Percentiles rank a stretch among this genome's conserved stretches.
Evolutionary conservation across 441 rosid genomes (phyloP).

Genomic region (Eutrema salsugineum): DNA sequence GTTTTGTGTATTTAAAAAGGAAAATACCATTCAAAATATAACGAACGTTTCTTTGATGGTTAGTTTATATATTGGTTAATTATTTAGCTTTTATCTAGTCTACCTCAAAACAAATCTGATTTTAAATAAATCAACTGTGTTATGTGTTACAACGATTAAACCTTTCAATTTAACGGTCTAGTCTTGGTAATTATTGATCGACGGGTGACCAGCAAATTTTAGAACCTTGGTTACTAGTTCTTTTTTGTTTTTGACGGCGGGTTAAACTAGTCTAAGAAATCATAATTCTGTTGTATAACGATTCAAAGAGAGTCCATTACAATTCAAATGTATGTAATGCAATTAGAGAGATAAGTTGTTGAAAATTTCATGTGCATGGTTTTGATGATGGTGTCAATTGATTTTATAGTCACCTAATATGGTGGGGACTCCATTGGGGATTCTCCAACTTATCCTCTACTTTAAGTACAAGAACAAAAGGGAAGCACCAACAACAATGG

Average conservation of each 20-base stretch:
- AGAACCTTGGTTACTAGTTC: neutral
- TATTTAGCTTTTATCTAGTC: neutral
- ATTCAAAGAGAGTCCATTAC: neutral
- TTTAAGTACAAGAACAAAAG: slow-evolving; percentile 53
- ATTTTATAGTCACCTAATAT: slow-evolving; percentile 64
- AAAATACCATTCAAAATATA: neutral
- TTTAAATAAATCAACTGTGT: neutral
- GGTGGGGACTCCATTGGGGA: slow-evolving; percentile 62
- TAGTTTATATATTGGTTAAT: neutral
- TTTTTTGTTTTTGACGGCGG: no score
- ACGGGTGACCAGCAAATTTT: neutral
- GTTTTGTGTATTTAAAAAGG: neutral
- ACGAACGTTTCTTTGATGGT: neutral
- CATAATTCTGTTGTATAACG: neutral
- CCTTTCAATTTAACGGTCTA: neutral
- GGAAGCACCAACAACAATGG: slow-evolving; percentile 13
- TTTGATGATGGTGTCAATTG: neutral
- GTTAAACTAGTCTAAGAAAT: neutral
- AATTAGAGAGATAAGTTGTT: neutral
- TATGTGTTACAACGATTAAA: neutral
- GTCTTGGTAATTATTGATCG: neutral
- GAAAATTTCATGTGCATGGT: neutral
- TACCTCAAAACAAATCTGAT: neutral
- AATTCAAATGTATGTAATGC: neutral
- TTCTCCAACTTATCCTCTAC: slow-evolving; percentile 68